Evolutionary conservation across 1,284 basidiomycete species (phyloP).

Genomic region (Cryptococcus sp.): DNA sequence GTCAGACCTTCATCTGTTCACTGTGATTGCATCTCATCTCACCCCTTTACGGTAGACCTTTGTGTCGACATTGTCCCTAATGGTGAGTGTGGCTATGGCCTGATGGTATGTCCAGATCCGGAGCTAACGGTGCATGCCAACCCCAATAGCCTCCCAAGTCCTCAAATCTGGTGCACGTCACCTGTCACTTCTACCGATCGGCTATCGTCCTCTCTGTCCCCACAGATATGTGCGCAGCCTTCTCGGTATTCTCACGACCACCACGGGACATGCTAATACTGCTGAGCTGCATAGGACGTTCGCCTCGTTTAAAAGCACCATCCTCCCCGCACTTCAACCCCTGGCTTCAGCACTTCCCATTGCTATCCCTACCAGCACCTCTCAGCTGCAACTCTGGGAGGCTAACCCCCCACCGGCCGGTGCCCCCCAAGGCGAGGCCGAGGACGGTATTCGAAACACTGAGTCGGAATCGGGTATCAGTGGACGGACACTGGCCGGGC

Average conservation of each 20-base stretch:
- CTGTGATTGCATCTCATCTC: too few relatives aligned
- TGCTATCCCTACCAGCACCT: conserved; percentile 12
- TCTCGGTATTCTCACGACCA: not conserved
- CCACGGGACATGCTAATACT: conserved; percentile 7
- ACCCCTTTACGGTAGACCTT: not conserved
- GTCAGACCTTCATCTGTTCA: not conserved
- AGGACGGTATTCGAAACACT: conserved; percentile 12
- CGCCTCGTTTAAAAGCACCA: conserved; percentile 23
- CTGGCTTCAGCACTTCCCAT: conserved; percentile 15
- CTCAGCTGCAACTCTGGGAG: conserved; percentile 38
- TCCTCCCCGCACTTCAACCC: conserved; percentile 29
- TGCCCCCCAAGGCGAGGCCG: conserved; percentile 4
- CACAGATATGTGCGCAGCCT: conserved; percentile 32
- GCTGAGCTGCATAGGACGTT: conserved; percentile 18
- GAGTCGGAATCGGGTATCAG: not conserved
- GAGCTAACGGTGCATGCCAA: conserved; percentile 9
- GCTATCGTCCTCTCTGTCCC: conserved; percentile 40
- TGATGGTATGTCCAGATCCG: too few relatives aligned
- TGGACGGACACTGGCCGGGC: conserved; percentile 14
- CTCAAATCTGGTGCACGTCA: conserved; percentile 36
- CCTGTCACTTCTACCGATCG: conserved; percentile 37
- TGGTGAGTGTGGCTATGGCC: conserved; percentile 8
- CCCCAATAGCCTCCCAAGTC: conserved; percentile 30
- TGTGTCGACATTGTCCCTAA: not conserved
- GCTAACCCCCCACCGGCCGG: conserved; percentile 15